Evolutionary conservation across 83 land plant species (phyloP).

Genomic region (Thuja plicata): DNA sequence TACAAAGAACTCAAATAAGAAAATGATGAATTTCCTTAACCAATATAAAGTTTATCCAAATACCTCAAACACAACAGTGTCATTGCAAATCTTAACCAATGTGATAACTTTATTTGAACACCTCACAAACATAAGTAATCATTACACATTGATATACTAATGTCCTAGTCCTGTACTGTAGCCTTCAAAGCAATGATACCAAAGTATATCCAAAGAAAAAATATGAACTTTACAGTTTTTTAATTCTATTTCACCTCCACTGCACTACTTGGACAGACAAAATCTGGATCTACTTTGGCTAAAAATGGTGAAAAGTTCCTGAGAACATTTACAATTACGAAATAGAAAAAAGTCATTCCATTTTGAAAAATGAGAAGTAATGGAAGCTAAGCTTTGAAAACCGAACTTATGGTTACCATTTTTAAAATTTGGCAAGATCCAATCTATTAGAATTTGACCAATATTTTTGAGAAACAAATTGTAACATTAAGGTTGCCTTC

Average conservation of each 20-base stretch:
- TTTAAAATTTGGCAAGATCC: not conserved
- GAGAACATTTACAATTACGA: not conserved
- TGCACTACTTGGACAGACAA: not conserved
- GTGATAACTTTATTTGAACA: not conserved
- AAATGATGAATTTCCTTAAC: not conserved
- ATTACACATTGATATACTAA: not conserved
- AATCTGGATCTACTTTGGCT: not conserved
- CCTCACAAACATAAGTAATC: not conserved
- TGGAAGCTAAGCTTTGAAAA: not conserved
- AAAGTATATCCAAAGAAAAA: not conserved
- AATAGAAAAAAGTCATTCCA: not conserved
- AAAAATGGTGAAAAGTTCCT: not conserved
- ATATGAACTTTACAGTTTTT: not conserved
- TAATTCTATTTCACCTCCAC: not conserved
- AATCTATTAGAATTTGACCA: not conserved
- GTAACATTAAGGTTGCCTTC: not conserved
- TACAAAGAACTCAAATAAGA: conserved; percentile 9
- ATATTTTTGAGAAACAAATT: not conserved
- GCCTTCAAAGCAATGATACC: not conserved
- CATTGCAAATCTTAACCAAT: not conserved
- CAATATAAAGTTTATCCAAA: not conserved
- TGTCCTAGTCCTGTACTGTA: not conserved
- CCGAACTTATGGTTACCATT: not conserved
- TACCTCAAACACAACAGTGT: not conserved
- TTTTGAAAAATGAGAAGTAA: not conserved